Evolutionary conservation across 306 rosid genomes (phyloP), one percentile per base, ranked within the genome.

Genomic region (Ziziphus jujuba): DNA sequence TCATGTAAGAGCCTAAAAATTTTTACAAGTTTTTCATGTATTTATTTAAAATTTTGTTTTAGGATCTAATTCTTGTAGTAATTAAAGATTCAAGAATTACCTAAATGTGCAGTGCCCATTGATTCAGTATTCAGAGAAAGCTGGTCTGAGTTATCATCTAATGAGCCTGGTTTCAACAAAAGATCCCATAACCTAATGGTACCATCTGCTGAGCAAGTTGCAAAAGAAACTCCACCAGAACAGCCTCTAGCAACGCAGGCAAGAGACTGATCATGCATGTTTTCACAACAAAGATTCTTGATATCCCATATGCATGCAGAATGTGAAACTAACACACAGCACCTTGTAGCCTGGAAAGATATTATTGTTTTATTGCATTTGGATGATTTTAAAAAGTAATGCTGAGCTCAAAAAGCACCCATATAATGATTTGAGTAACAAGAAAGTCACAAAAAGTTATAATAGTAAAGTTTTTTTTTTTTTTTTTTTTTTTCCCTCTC

Each of bases 211-310:
- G 92, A 89, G 79, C 96, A 84, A 51, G 96, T 89, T 59, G 96
- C 92, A 75, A 89, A 89, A 60, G 92, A 87, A 78, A 81, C 75
- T 23, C 92, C 92, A 57, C 92, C 96, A 2, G 74, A 79, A 80
- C 92, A 89, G 65, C 96, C 92, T 87, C 87, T 87, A 61, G 96
- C 90, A 73, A 82, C 74, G 75, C 96, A 89, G 65, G 90, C 89
- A 70, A 82, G 81, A 70, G 92, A 82, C 49, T 87, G 82, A 72
- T 86, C 89, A 50, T 89, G 96, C 77, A 76, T 69, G 79, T 89
- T 82, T 75, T 89, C 88, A 49, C 96, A 87, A 77, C 92, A 86
- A 56, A 89, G 83, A 82, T 77, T 83, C 82, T 82, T 87, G 89
- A 89, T 79, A 79, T 89, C 96, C 90, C 92, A 89, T 79, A 89